Conservation (phyloP, 352 stramenopile genomes). For the Pythium chondricola region DNA sequence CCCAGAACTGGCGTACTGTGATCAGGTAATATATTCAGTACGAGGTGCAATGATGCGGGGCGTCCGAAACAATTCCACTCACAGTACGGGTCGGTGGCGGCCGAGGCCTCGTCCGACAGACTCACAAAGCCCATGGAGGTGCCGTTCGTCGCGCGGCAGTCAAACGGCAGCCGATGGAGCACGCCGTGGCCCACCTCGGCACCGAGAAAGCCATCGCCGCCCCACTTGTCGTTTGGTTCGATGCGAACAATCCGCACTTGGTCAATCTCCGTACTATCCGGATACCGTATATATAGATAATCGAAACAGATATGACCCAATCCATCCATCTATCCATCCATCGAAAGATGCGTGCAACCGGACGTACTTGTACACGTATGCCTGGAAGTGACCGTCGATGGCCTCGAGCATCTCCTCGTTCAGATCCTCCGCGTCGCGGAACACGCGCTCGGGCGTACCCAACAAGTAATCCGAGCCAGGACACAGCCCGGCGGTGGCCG, state of each 20-base stretch:
- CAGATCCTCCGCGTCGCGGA: conserved; percentile 84
- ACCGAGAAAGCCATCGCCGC: conserved; percentile 88
- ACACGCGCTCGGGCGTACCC: conserved; percentile 87
- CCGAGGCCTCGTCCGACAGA: conserved; percentile 55
- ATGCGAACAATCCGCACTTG: conserved; percentile 91
- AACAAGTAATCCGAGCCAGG: conserved; percentile 92
- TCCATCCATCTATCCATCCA: background rate
- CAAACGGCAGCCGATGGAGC: conserved; percentile 90
- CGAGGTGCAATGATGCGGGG: too few species aligned
- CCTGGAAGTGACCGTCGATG: conserved; percentile 91
- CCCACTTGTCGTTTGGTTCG: conserved; percentile 75
- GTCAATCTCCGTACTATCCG: conserved; percentile 76
- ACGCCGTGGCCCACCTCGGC: conserved; percentile 95
- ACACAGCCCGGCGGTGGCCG: conserved; percentile 83
- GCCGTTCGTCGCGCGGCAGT: conserved; percentile 44
- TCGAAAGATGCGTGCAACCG: background rate
- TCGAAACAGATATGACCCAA: background rate
- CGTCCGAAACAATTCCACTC: conserved; percentile 19
- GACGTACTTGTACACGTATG: conserved; percentile 96
- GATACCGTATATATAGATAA: background rate
- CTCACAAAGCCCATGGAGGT: conserved; percentile 77
- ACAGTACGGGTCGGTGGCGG: conserved; percentile 79
- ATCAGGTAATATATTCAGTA: too few species aligned
- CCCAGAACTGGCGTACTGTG: too few species aligned
- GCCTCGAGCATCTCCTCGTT: conserved; percentile 87